Evolutionary conservation across 2,329 filamentous ascomycete genomes (phyloP), one percentile per base, ranked within the genome.

Genomic region (Tolypocladium paradoxum): DNA sequence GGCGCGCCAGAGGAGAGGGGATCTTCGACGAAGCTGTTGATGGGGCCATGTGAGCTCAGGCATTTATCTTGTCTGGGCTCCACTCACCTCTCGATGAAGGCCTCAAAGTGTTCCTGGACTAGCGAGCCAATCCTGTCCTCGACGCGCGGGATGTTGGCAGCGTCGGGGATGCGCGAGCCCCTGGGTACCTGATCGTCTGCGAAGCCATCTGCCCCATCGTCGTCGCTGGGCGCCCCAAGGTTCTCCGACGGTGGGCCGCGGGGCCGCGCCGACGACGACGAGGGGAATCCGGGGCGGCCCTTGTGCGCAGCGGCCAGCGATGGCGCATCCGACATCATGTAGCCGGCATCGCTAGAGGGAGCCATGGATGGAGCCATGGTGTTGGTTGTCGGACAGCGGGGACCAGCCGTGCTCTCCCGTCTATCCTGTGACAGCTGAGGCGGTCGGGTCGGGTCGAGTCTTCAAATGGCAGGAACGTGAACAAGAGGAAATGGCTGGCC

Each of bases 61-160:
- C 3, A 8, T 27, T 45, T 6, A 8, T 29, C 18, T 7, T 2
- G 9, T 11, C 7, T 6, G 16, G 8, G 9, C 29, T 16, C 14
- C 7, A 49, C 50, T 64, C 67, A 90, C 86, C 78, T 81, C 64
- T 93, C 87, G 29, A 95, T 80, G 64, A 93, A 95, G 58, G 79
- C 78, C 68, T 91, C 85, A 65, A 95, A 93, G 54, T 85, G 82
- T 53, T 85, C 77, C 64, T 89, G 86, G 29, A 92, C 80, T 52
- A 85, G 81, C 58, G 88, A 77, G 56, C 87, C 88, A 49, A 89
- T 85, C 54, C 79, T 79, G 68, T 95, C 89, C 57, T 90, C 84
- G 7, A 92, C 87, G 54, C 81, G 79, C 6, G 87, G 83, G 34
- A 93, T 79, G 50, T 73, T 76, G 55, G 72, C 64, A 27, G 70